phyloP scores from a whole-genome alignment of 129 eudicot genomes.

The Saussurea involucrata region DNA sequence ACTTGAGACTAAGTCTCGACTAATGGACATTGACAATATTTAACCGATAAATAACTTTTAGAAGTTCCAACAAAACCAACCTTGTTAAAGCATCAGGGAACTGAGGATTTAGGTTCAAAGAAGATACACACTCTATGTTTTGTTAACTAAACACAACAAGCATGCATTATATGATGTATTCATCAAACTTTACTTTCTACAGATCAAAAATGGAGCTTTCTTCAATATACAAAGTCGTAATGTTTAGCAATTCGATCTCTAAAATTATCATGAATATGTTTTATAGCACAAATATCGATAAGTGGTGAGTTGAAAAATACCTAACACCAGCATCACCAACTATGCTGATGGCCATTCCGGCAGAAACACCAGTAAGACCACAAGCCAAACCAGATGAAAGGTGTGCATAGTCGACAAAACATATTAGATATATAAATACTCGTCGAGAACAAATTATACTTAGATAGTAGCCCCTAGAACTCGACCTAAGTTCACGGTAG shows the following conservation, averaged over 20 bases:
- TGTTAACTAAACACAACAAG: background rate
- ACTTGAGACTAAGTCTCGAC: no score
- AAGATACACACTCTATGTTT: background rate
- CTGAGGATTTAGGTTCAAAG: background rate
- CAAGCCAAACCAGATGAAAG: slow-evolving; percentile 69
- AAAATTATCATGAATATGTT: background rate
- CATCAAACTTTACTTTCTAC: background rate
- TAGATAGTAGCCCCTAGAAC: no score
- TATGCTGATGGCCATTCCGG: slow-evolving; percentile 67
- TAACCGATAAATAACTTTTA: no score
- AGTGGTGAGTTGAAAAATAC: slow-evolving; percentile 26
- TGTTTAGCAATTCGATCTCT: background rate
- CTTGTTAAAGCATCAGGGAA: background rate
- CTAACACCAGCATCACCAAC: slow-evolving; percentile 87
- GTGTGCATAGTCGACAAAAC: slow-evolving; percentile 65
- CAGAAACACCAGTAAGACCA: slow-evolving; percentile 74
- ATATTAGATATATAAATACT: no score
- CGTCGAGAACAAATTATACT: no score
- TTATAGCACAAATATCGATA: background rate
- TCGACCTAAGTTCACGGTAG: no score
- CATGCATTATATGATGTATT: background rate
- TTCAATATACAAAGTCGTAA: background rate
- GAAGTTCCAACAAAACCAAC: no score
- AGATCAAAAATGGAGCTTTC: background rate
- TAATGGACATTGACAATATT: no score